Evolutionary conservation across 1,139 yeast species (phyloP).

Genomic region (Hyphopichia burtonii): DNA sequence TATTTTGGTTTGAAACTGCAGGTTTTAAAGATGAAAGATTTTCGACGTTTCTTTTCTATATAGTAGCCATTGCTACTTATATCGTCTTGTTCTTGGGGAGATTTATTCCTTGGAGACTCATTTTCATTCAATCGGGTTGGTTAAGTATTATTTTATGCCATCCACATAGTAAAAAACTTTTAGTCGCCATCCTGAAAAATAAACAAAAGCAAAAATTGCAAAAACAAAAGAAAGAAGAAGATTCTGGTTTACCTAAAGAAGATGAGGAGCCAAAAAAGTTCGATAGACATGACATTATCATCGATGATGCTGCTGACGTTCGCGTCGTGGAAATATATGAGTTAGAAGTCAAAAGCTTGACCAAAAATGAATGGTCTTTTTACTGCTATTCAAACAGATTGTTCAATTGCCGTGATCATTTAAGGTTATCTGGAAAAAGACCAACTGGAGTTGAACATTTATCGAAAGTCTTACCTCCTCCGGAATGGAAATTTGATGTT

Average conservation of each 20-base stretch:
- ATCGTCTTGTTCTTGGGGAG: constrained; percentile 54
- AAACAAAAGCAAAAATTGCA: constrained; percentile 11
- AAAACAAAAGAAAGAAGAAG: constrained; percentile 5
- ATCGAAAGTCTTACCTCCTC: constrained; percentile 62
- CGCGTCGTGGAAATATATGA: constrained; percentile 73
- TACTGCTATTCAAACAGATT: constrained; percentile 35
- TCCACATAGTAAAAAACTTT: constrained; percentile 49
- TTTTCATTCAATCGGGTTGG: constrained; percentile 64
- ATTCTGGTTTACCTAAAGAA: neutral
- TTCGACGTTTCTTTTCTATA: constrained; percentile 55
- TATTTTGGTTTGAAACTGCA: constrained; percentile 60
- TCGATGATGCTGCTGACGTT: constrained; percentile 67
- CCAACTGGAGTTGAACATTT: constrained; percentile 67
- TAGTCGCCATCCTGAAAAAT: constrained; percentile 14
- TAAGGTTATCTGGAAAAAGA: constrained; percentile 52
- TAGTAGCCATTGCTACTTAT: constrained; percentile 32
- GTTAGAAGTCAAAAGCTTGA: constrained; percentile 63
- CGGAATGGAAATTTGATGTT: constrained; percentile 69
- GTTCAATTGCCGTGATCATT: constrained; percentile 52
- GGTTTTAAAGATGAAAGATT: constrained; percentile 70
- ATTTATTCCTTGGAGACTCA: constrained; percentile 64
- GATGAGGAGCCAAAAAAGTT: constrained; percentile 24
- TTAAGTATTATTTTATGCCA: constrained; percentile 46
- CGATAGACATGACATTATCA: constrained; percentile 51
- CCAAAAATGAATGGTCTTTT: constrained; percentile 58